Evolutionary conservation across 1,284 basidiomycete species (phyloP), one percentile per base, ranked within the genome.

Genomic region (Tetrapyrgos nigripes): DNA sequence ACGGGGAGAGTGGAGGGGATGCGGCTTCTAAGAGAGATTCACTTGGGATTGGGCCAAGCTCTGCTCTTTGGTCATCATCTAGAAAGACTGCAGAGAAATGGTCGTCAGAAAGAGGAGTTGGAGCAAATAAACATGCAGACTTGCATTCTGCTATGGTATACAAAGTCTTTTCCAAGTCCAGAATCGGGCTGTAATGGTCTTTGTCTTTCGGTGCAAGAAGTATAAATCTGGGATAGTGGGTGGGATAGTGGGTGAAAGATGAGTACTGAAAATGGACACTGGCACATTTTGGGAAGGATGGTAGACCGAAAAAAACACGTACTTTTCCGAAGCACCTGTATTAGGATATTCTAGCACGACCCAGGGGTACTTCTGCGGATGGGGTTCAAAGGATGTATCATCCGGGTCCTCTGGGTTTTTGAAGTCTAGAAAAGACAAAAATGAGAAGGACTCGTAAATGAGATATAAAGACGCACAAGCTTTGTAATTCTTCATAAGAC

Each of bases 121-220:
- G 33, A 24, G 48, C 10, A 31, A 28, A 31, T 48, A 40, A 45
- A 48, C 33, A n/a, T 14, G 33, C 29, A 27, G 37, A 73, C 83
- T 53, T 63, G 90, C 90, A 79, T 74, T 90, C 82, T 58, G 91
- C 71, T 43, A 92, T 91, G 50, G 83, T 85, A 70, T 86, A 80
- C 31, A 92, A 70, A 5, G 86, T 82, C 62, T 80, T 79, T 73
- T 90, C 86, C 31, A 92, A 75, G 65, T 88, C 88, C 78, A 87
- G 81, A 56, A 92, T 86, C 14, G 91, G 91, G 68, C 89, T 88
- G 69, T 92, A 92, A 66, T 91, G 89, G 65, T 93, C 89, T 64
- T 85, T 85, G 75, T 93, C 91, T 68, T 87, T 91, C 19, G 91
- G 91, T 45, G 79, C 83, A 48, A 91, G 80, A 57, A 92, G 79